Base-by-base conservation (phyloP, 2,329 filamentous ascomycete genomes). In the Ilyonectria sp. region DNA sequence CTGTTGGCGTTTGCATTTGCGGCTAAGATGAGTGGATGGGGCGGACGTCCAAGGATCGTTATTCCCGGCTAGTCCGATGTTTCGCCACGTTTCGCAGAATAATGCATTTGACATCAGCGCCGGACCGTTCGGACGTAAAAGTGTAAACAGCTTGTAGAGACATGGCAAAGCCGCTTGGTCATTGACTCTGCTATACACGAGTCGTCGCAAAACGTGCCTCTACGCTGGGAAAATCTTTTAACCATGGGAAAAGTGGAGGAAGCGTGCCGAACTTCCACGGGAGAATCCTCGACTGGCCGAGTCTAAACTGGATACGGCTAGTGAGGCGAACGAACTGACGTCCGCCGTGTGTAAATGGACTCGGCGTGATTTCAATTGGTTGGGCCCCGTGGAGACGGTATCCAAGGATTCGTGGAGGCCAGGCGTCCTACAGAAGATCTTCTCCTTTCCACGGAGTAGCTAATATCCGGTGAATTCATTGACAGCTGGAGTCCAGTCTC, bases 191-290 rank as follows among this genome's bases (percentile, higher is more conserved):
- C 26, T 26, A 53, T 17, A 13, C 21, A 5, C 15, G 17, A 52
- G 29, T 15, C 21, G 29, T 52, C 19, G 23, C 4, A 52, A 29
- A 21, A 8, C 11, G 44, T n/a, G 59, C 59, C 35, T 56, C 59
- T 44, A 17, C 40, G 23, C 31, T 11, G 60, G 65, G 65, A 64
- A 64, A 67, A 64, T 31, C 49, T 64, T 67, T 67, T 43, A 67
- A 60, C 65, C 65, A 58, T 46, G 19, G 60, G 61, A 50, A 50
- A 55, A 54, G 59, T 43, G 21, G 40, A 19, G 26, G 26, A 46
- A 10, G 47, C 35, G 26, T 52, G 49, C 37, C 37, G 37, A 40
- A 40, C 37, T 43, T n/a, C 40, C 40, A 46, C 23, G 55, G 31
- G 43, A 58, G 44, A 46, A 58, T 33, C 26, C 43, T 13, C 23